Conservation (phyloP, 768 basidiomycete genomes). For the Suillus paluster region DNA sequence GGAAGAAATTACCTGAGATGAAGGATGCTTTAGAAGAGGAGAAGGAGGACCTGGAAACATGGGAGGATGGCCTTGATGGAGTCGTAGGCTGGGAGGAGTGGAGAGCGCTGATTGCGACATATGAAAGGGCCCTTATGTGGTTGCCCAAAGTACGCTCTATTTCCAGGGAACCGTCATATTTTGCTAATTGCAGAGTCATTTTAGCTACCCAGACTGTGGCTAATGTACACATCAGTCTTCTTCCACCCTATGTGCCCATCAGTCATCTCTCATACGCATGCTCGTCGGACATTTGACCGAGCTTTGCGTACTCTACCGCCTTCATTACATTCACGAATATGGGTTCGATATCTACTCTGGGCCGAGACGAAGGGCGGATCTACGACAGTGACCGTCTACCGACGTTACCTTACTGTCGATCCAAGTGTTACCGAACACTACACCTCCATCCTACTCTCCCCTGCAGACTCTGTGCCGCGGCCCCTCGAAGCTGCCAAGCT, state of each 20-base stretch:
- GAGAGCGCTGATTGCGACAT: conserved; percentile 84
- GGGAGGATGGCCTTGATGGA: conserved; percentile 86
- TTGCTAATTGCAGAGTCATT: conserved; percentile 10
- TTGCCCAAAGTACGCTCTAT: conserved; percentile 73
- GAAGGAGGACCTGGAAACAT: conserved; percentile 76
- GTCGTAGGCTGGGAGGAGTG: conserved; percentile 97
- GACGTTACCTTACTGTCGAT: conserved; percentile 86
- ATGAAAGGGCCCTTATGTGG: conserved; percentile 95
- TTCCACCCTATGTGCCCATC: conserved; percentile 89
- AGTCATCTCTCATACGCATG: conserved; percentile 84
- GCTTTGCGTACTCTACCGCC: conserved; percentile 93
- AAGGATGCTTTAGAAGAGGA: conserved; percentile 89
- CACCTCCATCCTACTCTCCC: conserved; percentile 64
- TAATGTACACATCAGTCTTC: conserved; percentile 90
- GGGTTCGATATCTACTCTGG: conserved; percentile 93
- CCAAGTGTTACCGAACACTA: conserved; percentile 82
- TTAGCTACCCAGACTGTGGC: conserved; percentile 92
- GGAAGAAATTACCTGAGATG: conserved; percentile 92
- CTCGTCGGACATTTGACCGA: conserved; percentile 91
- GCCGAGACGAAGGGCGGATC: conserved; percentile 80
- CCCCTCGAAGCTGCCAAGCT: conserved; percentile 95
- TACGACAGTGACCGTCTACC: conserved; percentile 82
- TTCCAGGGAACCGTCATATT: conserved; percentile 1
- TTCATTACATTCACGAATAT: conserved; percentile 88
- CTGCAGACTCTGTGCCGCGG: conserved; percentile 63